Base-by-base conservation (phyloP, 2,329 filamentous ascomycete species). In the Aspergillaceae sp. region DNA sequence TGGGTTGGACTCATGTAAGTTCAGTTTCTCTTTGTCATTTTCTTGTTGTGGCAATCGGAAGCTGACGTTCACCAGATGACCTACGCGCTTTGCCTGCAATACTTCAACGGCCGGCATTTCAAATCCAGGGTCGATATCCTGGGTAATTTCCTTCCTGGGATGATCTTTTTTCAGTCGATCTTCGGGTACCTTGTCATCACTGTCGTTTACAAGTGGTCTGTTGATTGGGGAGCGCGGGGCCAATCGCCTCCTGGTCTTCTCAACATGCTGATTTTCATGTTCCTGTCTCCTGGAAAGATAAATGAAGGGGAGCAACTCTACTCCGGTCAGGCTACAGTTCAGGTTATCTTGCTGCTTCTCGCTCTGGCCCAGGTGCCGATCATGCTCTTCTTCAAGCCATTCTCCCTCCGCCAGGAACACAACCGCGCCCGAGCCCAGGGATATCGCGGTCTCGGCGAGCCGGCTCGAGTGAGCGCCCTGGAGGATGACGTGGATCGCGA, bases 191-290 rank as follows among this genome's bases (percentile, higher is more conserved):
- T 98, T 11, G 87, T 94, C 41, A 74, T 96, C 62, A 88, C 87
- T 60, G 96, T 98, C 62, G 72, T 98, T 57, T 97, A 94, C 78
- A 98, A 98, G 72, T 98, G 94, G 92, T 84, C 79, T 7, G 78
- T 95, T 34, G 84, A 98, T 67, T 98, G 92, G 92, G 71, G 72
- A 41, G 80, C 75, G 7, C 77, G 76, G 37, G 81, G 75, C 36
- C 65, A 77, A 56, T 77, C 80, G 51, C 87, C 94, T 1, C 92
- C 94, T 2, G 88, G 89, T 60, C 76, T 98, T 49, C 74, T 98
- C 51, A 98, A 98, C 78, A 97, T 97, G 91, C 76, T 98, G 61
- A 98, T 98, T 62, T 96, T 96, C 78, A 98, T 98, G 94, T 98
- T 98, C 75, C 72, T 98, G 56, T 82, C 84, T 53, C 92, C 92